These are phyloP conservation scores for Fusarium neocosmosporiellum DNA, from an alignment of 2,329 filamentous ascomycete species.

Conservation along the genomic window DNA sequence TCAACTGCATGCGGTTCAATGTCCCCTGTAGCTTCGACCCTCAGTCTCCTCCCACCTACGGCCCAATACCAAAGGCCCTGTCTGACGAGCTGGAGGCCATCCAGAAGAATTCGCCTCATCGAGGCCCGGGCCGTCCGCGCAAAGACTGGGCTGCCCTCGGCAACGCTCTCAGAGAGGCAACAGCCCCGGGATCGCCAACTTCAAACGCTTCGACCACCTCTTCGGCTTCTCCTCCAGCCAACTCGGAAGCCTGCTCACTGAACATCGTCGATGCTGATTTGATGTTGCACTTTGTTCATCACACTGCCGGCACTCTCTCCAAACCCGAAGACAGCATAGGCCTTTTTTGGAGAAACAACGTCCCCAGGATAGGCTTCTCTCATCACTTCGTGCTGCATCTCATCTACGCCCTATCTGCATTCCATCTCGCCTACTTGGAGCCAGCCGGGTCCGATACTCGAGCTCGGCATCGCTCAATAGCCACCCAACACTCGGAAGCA, in stretches of 20 bases:
- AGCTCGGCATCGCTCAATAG: background rate
- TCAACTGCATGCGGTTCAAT: constrained; percentile 1
- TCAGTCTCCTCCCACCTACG: background rate
- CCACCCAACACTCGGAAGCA: background rate
- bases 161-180: background rate
- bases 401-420: background rate
- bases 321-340: background rate
- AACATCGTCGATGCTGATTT: background rate
- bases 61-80: background rate
- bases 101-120: background rate
- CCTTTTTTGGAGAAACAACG: background rate
- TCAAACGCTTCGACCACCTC: background rate
- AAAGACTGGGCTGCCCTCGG: background rate
- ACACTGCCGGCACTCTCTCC: background rate
- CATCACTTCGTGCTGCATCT: background rate
- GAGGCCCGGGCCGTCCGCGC: background rate
- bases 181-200: background rate
- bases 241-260: background rate
- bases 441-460: background rate
- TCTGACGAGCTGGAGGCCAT: background rate
- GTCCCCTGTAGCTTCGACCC: background rate
- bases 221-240: background rate
- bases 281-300: background rate
- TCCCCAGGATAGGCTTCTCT: background rate
- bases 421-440: background rate